These are phyloP conservation scores for Obelidium mucronatum DNA, from an alignment of 192 early-diverging fungal genomes.

Conservation along the genomic window DNA sequence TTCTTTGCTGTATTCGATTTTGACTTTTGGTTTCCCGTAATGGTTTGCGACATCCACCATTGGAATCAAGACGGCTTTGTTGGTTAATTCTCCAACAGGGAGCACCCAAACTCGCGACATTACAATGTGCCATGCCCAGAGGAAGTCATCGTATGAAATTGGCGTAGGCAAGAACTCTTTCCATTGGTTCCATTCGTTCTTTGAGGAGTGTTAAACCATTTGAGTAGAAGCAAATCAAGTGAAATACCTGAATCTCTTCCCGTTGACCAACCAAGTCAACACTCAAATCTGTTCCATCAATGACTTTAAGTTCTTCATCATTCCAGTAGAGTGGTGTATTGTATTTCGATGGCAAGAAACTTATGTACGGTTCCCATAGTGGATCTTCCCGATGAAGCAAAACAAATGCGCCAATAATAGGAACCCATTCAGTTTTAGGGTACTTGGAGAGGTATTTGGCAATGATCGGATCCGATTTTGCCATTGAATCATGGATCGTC, in stretches of 20 bases:
- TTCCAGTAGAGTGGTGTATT: conserved; percentile 21
- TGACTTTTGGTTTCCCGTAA: conserved; percentile 24
- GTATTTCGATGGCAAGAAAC: not conserved
- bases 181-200: conserved; percentile 17
- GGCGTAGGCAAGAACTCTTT: not conserved
- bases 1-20: conserved; percentile 30
- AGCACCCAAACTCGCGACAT: conserved; percentile 23
- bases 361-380: conserved; percentile 6
- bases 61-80: conserved; percentile 24
- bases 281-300: conserved; percentile 14
- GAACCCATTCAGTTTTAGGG: conserved; percentile 23
- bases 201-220: too few species aligned
- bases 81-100: conserved; percentile 11
- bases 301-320: not conserved
- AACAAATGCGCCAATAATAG: conserved; percentile 20
- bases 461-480: conserved; percentile 8
- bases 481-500: conserved; percentile 21
- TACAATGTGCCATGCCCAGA: conserved; percentile 19
- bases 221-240: too few species aligned
- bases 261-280: not conserved
- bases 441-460: not conserved
- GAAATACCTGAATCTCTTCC: conserved; percentile 12
- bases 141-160: not conserved
- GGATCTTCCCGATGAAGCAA: conserved; percentile 3
- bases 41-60: conserved; percentile 34